Percentiles rank a stretch among this genome's conserved stretches.
These are phyloP conservation scores for Kwoniella botswanensis DNA, from an alignment of 768 basidiomycete genomes.

Conservation along the genomic window DNA sequence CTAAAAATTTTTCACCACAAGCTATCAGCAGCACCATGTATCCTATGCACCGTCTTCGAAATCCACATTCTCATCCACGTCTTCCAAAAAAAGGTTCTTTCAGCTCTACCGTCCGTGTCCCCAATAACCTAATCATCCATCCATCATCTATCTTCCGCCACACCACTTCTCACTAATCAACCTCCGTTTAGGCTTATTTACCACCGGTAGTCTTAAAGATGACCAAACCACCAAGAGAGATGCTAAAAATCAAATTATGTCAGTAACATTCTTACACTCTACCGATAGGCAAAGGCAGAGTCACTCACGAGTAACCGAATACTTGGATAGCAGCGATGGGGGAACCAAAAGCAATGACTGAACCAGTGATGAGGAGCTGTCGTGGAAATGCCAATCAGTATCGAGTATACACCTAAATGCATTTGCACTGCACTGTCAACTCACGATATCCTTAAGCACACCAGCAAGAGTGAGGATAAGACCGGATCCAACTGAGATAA, in stretches of 20 bases:
- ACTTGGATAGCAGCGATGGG: slow-evolving; percentile 81
- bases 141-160: background rate
- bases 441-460: slow-evolving; percentile 75
- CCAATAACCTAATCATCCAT: background rate
- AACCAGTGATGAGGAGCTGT: slow-evolving; percentile 80
- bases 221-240: slow-evolving; percentile 82
- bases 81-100: background rate
- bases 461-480: slow-evolving; percentile 91
- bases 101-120: too few species aligned
- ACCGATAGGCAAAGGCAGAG: background rate
- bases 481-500: slow-evolving; percentile 79
- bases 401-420: too few species aligned
- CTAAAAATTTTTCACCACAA: background rate
- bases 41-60: background rate
- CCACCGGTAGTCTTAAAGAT: slow-evolving; percentile 72
- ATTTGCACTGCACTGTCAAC: slow-evolving; percentile 13
- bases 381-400: too few species aligned
- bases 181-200: slow-evolving; percentile 36
- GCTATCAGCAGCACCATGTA: background rate
- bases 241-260: slow-evolving; percentile 64
- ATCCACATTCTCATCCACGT: background rate
- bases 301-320: slow-evolving; percentile 64
- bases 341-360: slow-evolving; percentile 83
- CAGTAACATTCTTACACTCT: background rate
- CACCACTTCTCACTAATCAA: background rate